These are phyloP conservation scores for Tolypocladium ophioglossoides DNA, from an alignment of 2,329 filamentous ascomycete genomes.

Conservation along the genomic window DNA sequence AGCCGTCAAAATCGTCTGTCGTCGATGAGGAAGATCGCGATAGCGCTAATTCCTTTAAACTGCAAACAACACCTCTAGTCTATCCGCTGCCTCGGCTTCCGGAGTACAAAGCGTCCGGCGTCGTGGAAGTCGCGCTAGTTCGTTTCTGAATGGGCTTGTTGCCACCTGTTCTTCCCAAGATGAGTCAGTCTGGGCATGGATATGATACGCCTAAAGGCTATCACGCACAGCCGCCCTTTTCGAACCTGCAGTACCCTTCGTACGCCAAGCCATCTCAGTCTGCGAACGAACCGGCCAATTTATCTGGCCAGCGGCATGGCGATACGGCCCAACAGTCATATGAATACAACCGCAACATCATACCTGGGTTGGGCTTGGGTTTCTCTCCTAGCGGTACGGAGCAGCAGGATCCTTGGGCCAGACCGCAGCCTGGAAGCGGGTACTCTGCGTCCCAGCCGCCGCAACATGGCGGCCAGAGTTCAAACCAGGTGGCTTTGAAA, in stretches of 20 bases:
- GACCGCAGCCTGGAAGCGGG: neutral
- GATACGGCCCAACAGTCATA: conserved; percentile 1
- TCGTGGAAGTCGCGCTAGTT: neutral
- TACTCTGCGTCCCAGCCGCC: conserved; percentile 1
- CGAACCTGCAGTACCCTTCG: conserved; percentile 7
- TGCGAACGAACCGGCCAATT: neutral
- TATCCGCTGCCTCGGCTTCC: neutral
- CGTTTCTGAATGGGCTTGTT: neutral
- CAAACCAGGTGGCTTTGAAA: neutral
- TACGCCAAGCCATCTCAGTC: conserved; percentile 6
- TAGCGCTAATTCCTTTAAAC: neutral
- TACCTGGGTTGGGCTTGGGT: conserved; percentile 23
- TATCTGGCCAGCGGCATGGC: neutral
- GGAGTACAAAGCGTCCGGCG: neutral
- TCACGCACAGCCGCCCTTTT: conserved; percentile 10
- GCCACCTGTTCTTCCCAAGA: conserved; percentile 5
- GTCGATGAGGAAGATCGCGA: neutral
- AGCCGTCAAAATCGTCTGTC: neutral
- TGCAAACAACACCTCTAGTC: neutral
- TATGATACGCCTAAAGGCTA: conserved; percentile 13
- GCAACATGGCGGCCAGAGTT: neutral
- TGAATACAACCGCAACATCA: conserved; percentile 10
- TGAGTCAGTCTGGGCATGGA: conserved; percentile 19
- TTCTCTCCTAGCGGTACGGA: conserved; percentile 8
- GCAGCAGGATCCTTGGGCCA: conserved; percentile 9